Evolutionary conservation across 352 stramenopile species (phyloP).

Genomic region (Phytophthora niederhauseri): DNA sequence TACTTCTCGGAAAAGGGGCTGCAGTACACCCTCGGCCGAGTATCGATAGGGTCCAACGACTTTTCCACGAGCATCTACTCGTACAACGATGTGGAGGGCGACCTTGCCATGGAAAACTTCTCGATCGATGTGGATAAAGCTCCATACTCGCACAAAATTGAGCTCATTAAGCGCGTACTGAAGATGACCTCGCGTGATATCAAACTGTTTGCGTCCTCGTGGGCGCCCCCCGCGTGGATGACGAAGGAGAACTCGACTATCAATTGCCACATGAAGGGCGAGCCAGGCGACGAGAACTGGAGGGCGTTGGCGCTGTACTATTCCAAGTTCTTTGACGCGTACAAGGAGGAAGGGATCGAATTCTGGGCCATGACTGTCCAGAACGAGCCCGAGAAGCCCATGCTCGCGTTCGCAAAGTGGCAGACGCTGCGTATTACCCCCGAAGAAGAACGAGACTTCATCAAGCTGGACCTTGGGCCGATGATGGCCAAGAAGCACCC

Average conservation of each 20-base stretch:
- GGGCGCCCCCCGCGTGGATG: constrained; percentile 82
- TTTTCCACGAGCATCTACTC: constrained; percentile 89
- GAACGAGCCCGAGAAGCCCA: constrained; percentile 69
- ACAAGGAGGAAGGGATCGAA: constrained; percentile 55
- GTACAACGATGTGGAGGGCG: constrained; percentile 78
- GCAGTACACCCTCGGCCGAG: constrained; percentile 82
- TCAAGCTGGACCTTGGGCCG: constrained; percentile 72
- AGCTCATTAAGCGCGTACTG: constrained; percentile 62
- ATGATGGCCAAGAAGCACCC: constrained; percentile 64
- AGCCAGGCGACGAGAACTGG: constrained; percentile 49
- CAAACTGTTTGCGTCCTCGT: constrained; percentile 70
- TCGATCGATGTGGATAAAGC: constrained; percentile 82
- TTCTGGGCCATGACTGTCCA: constrained; percentile 78
- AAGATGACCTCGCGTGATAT: constrained; percentile 36
- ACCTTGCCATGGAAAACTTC: constrained; percentile 86
- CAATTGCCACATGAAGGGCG: constrained; percentile 49
- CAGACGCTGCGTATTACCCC: constrained; percentile 46
- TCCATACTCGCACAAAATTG: constrained; percentile 66
- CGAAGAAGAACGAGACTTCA: constrained; percentile 52
- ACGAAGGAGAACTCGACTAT: constrained; percentile 55
- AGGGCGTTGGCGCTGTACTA: constrained; percentile 75
- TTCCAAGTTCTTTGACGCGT: constrained; percentile 77
- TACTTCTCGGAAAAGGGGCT: constrained; percentile 80
- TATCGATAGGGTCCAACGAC: constrained; percentile 88
- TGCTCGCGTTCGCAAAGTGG: constrained; percentile 41